Conservation (phyloP, 2,329 filamentous ascomycete genomes). For the Leptoxyphium fumago region DNA sequence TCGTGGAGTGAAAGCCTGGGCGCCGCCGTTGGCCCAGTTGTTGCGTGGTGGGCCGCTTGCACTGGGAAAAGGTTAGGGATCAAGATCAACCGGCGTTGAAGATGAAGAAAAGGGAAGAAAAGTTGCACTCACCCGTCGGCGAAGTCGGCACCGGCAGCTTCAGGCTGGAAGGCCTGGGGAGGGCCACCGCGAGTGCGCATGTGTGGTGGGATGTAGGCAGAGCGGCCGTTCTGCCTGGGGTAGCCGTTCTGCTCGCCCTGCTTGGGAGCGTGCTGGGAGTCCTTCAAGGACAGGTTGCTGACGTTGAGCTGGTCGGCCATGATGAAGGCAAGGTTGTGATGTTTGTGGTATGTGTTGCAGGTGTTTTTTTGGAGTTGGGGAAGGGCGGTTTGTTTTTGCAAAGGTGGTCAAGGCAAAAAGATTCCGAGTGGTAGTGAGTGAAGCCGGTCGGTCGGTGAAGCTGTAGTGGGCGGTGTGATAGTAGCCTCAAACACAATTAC, state of each 20-base stretch:
- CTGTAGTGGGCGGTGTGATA: background rate
- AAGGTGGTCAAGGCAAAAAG: background rate
- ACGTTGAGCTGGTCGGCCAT: slow-evolving; percentile 82
- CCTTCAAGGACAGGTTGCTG: slow-evolving; percentile 55
- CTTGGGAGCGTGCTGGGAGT: slow-evolving; percentile 43
- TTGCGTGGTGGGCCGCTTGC: slow-evolving; percentile 26
- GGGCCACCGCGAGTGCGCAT: slow-evolving; percentile 39
- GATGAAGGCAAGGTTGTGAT: slow-evolving; percentile 2
- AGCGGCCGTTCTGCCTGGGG: slow-evolving; percentile 38
- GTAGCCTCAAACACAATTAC: slow-evolving; percentile 1
- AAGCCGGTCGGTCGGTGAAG: background rate
- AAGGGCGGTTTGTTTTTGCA: background rate
- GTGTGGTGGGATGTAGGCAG: slow-evolving; percentile 74
- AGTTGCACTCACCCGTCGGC: no score
- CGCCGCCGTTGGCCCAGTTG: slow-evolving; percentile 37
- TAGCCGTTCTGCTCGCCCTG: slow-evolving; percentile 24
- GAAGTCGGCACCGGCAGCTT: slow-evolving; percentile 39
- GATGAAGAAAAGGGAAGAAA: background rate
- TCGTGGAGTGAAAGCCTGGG: slow-evolving; percentile 42
- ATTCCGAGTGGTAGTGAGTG: background rate
- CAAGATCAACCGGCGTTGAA: slow-evolving; percentile 4
- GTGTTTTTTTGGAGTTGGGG: no score
- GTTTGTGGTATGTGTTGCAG: background rate
- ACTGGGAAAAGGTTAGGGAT: slow-evolving; percentile 25
- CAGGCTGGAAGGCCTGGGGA: slow-evolving; percentile 25